phyloP scores from a whole-genome alignment of 331 rosid genomes.

The Prunus yedoensis region DNA sequence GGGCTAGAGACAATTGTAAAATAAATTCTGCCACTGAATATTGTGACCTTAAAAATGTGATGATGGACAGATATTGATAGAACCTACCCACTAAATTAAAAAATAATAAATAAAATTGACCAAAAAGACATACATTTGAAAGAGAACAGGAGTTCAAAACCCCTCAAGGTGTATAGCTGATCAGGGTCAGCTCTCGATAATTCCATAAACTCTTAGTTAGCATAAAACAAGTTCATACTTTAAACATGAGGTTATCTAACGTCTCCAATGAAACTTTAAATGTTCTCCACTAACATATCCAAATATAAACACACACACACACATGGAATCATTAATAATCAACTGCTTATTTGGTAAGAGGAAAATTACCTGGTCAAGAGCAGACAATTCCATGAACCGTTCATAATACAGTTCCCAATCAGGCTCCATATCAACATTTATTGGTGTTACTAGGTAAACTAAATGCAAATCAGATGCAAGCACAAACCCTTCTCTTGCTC shows the following conservation, averaged over 20 bases:
- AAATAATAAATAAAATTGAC: not conserved
- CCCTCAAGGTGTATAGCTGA: not conserved
- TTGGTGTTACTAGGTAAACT: slow-evolving; percentile 90
- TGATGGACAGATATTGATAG: not conserved
- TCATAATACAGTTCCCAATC: slow-evolving; percentile 93
- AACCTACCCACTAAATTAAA: not conserved
- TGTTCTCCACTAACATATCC: not conserved
- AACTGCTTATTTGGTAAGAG: slow-evolving; percentile 9
- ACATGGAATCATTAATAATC: not conserved
- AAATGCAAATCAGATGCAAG: slow-evolving; percentile 96
- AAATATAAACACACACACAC: not conserved
- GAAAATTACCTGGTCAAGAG: slow-evolving; percentile 79
- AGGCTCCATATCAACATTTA: slow-evolving; percentile 88
- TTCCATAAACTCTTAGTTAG: not conserved
- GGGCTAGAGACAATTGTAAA: not conserved
- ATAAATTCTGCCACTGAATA: not conserved
- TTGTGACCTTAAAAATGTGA: not conserved
- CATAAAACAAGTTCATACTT: slow-evolving; percentile 1
- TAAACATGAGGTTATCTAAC: not conserved
- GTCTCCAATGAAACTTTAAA: not conserved
- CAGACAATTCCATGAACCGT: slow-evolving; percentile 66
- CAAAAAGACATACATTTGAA: not conserved
- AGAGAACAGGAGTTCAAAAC: not conserved
- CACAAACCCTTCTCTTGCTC: slow-evolving; percentile 98
- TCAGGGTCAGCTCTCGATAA: not conserved